Base-by-base conservation (phyloP, 768 basidiomycete genomes). In the Suillus weaverae region DNA sequence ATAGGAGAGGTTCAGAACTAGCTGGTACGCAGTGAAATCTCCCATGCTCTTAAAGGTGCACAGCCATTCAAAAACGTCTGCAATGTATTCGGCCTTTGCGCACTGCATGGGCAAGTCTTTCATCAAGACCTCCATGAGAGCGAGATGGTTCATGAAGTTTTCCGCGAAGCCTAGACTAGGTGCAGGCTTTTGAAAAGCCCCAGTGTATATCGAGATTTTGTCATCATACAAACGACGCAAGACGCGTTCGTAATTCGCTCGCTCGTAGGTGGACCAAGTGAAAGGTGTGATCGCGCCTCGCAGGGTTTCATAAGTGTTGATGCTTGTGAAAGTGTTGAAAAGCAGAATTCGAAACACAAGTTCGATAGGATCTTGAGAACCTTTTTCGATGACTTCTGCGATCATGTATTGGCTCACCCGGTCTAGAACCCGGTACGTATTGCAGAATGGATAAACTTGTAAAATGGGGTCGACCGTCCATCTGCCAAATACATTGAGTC, bases 401-500 rank as follows among this genome's bases (percentile, higher is more conserved):
- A 94, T 81, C 63, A 93, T 79, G 67, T 82, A 94, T 69, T 94
- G 92, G 36, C 84, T 85, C 20, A 82, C 82, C 41, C 85, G 86
- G 77, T 94, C 92, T 51, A 88, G 81, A 9, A 92, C 85, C 41
- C 92, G 89, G 71, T 83, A 94, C 0, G 88, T 84, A 70, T 92
- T 91, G 76, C 90, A 91, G 72, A 92, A 92, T 36, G 80, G 81
- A 68, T 86, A 82, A 14, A 77, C 70, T 2, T 72, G 79, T 22
- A 94, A 78, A 59, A 89, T 84, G 3, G 74, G 70, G 71, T 94
- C 89, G 1, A 81, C 72, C 0, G 91, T 91, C 91, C 92, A 94
- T 35, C 88, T 89, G 63, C 48, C n/a, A 50, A 26, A 33, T 10
- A 30, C 30, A 64, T 46, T 63, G 54, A 64, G 57, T 30, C 61